Percentiles rank a stretch among this genome's conserved stretches.
Conservation (phyloP, 768 basidiomycete genomes). For the Holtermannia corniformis region DNA sequence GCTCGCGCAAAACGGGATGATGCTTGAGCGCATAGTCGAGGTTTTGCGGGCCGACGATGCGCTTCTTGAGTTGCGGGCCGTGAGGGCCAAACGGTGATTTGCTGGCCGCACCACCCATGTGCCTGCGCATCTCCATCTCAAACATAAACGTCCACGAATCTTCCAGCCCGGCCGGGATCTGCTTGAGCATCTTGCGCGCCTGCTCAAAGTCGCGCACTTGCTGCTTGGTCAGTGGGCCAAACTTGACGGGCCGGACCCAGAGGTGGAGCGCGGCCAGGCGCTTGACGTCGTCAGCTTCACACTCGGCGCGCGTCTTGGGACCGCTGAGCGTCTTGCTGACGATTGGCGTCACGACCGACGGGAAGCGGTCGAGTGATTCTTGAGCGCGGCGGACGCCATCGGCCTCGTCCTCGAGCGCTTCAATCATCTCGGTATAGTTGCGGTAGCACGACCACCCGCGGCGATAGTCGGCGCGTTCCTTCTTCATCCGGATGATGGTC, state of each 20-base stretch:
- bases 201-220: background rate
- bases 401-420: background rate
- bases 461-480: background rate
- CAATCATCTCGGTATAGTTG: background rate
- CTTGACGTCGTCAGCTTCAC: background rate
- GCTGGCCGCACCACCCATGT: background rate
- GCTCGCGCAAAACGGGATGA: background rate
- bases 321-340: background rate
- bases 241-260: background rate
- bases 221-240: background rate
- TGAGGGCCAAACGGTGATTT: background rate
- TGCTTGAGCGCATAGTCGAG: background rate
- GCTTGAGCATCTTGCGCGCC: background rate
- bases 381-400: background rate
- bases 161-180: background rate
- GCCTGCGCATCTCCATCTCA: background rate
- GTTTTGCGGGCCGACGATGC: background rate
- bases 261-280: background rate
- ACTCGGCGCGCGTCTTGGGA: background rate
- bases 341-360: background rate
- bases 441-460: background rate
- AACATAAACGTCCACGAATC: background rate
- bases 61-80: background rate
- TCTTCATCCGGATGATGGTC: background rate
- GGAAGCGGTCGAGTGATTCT: background rate